Percentiles rank a stretch among this genome's conserved stretches.
phyloP scores from a whole-genome alignment of 768 basidiomycete species.

The Pholiota conissans region DNA sequence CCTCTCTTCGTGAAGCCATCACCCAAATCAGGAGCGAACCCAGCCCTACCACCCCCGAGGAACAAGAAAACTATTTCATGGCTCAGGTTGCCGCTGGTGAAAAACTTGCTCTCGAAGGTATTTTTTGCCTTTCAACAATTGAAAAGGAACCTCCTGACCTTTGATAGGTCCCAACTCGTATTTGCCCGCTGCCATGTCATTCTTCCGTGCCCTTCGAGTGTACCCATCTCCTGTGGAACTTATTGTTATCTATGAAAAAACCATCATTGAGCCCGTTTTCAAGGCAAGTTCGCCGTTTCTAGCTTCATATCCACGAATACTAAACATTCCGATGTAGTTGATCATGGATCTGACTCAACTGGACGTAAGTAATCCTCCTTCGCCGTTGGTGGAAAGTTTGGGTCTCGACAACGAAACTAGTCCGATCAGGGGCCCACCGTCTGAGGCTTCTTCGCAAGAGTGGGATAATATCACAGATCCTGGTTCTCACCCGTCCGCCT shows the following conservation, averaged over 20 bases:
- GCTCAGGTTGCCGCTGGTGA: conserved; percentile 86
- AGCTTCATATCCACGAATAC: not conserved
- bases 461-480: conserved; percentile 88
- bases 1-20: conserved; percentile 63
- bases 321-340: conserved; percentile 21
- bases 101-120: conserved; percentile 75
- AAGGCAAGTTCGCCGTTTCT: conserved; percentile 46
- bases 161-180: conserved; percentile 70
- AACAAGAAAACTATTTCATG: conserved; percentile 91
- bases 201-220: conserved; percentile 91
- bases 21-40: conserved; percentile 69
- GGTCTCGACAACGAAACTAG: conserved; percentile 47
- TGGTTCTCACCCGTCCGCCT: conserved; percentile 52
- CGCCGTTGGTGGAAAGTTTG: conserved; percentile 23
- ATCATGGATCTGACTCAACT: conserved; percentile 83
- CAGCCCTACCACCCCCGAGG: conserved; percentile 65
- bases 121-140: not conserved
- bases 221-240: conserved; percentile 95
- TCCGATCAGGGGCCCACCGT: conserved; percentile 71
- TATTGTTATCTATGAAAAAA: conserved; percentile 92
- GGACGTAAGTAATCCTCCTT: conserved; percentile 78
- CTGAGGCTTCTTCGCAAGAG: conserved; percentile 86
- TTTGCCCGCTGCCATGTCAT: conserved; percentile 81
- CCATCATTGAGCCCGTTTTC: conserved; percentile 79
- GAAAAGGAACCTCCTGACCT: not conserved